phyloP scores from a whole-genome alignment of 2,329 filamentous ascomycete species.

The Fusarium agapanthi region DNA sequence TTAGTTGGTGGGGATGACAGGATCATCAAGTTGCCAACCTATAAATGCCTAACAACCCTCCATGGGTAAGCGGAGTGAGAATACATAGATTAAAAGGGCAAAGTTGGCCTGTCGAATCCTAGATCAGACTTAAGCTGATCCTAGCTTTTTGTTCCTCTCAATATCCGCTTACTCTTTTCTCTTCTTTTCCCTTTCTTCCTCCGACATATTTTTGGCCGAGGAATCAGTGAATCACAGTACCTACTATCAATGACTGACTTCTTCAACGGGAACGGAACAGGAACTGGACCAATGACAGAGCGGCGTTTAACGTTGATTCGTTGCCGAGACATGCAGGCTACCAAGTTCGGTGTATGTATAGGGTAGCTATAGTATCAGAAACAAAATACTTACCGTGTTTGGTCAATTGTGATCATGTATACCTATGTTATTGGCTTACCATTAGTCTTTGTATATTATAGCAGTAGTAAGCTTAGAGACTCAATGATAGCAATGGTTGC shows the following conservation, averaged over 20 bases:
- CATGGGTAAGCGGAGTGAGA: constrained; percentile 27
- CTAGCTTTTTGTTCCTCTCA: not conserved
- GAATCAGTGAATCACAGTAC: not conserved
- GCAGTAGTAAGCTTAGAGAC: not conserved
- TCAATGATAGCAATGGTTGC: not conserved
- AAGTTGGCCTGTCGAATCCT: not conserved
- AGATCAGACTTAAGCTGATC: not conserved
- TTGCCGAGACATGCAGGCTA: constrained; percentile 16
- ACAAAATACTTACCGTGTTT: not conserved
- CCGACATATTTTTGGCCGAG: not conserved
- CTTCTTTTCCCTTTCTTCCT: not conserved
- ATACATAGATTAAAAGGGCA: constrained; percentile 1
- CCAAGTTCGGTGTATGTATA: not conserved
- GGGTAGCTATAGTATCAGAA: not conserved
- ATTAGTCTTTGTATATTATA: not conserved
- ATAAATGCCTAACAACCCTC: not conserved
- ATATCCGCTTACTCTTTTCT: not conserved
- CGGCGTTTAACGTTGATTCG: not conserved
- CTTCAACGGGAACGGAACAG: constrained; percentile 4
- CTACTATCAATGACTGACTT: not conserved
- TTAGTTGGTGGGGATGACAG: constrained; percentile 6
- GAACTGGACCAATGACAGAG: not conserved
- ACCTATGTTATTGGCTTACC: not conserved
- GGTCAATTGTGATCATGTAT: not conserved
- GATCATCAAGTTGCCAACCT: constrained; percentile 3